These are phyloP conservation scores for Saccharomycopsis olivae DNA, from an alignment of 805 yeast genomes.

Conservation along the genomic window DNA sequence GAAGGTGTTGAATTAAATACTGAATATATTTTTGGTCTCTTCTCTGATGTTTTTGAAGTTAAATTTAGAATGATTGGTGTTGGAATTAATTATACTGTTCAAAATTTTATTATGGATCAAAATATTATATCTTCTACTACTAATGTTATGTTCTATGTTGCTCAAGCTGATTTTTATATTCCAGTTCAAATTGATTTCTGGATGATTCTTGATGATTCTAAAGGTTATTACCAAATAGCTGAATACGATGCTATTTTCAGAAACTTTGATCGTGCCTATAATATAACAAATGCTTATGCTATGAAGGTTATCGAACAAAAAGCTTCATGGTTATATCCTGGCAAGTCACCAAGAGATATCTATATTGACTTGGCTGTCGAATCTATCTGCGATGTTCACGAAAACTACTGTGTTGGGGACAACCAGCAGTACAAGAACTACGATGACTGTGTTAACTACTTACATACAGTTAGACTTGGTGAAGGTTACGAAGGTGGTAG, in stretches of 20 bases:
- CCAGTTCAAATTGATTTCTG: constrained; percentile 20
- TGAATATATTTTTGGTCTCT: constrained; percentile 22
- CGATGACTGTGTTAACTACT: constrained; percentile 17
- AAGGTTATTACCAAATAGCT: constrained; percentile 12
- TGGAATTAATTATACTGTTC: constrained; percentile 14
- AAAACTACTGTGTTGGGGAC: constrained; percentile 19
- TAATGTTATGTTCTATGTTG: constrained; percentile 17
- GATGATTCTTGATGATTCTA: constrained; percentile 10
- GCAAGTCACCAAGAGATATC: constrained; percentile 6
- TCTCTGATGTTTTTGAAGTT: constrained; percentile 15
- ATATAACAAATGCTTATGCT: constrained; percentile 11
- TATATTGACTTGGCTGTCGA: constrained; percentile 14
- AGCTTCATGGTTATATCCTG: not conserved
- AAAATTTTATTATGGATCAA: constrained; percentile 16
- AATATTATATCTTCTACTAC: constrained; percentile 16
- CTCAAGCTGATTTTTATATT: constrained; percentile 12
- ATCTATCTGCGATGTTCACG: constrained; percentile 20
- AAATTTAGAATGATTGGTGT: constrained; percentile 18
- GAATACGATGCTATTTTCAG: constrained; percentile 21
- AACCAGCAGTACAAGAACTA: constrained; percentile 18
- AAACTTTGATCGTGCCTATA: constrained; percentile 19
- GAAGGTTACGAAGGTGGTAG: constrained; percentile 22
- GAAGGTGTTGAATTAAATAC: constrained; percentile 21
- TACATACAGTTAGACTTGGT: constrained; percentile 19
- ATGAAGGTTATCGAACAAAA: constrained; percentile 6